Evolutionary conservation across 108 stramenopile species (phyloP).

Genomic region (Nitzschia sp.): DNA sequence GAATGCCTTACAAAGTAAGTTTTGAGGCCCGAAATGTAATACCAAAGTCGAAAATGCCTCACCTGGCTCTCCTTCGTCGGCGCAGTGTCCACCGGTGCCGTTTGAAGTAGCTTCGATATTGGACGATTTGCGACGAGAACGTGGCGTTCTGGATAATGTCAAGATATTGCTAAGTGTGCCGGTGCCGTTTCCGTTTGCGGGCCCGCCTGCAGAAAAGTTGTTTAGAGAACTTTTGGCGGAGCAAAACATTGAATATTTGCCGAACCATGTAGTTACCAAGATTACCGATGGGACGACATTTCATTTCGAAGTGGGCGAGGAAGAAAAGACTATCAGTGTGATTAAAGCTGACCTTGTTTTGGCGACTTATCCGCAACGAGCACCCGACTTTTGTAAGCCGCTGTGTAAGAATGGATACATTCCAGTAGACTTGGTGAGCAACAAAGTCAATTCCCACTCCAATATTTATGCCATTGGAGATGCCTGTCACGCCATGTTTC

Average conservation of each 20-base stretch:
- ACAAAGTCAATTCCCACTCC: not conserved
- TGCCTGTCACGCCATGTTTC: conserved; percentile 20
- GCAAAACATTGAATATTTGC: not conserved
- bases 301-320: not conserved
- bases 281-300: not conserved
- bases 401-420: not conserved
- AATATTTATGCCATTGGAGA: conserved; percentile 15
- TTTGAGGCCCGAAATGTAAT: not conserved
- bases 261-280: conserved; percentile 3
- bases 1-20: not conserved
- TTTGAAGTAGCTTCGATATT: conserved; percentile 15
- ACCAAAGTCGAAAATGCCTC: not conserved
- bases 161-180: conserved; percentile 9
- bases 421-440: not conserved
- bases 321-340: not conserved
- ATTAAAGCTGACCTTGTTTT: not conserved
- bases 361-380: not conserved
- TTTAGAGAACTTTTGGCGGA: conserved; percentile 1
- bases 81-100: conserved; percentile 13
- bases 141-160: conserved; percentile 4
- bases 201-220: not conserved
- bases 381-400: conserved; percentile 3
- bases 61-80: not conserved
- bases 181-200: conserved; percentile 11
- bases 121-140: conserved; percentile 10